Base-by-base conservation (phyloP, 2,329 filamentous ascomycete species). In the Aureobasidium sp. region DNA sequence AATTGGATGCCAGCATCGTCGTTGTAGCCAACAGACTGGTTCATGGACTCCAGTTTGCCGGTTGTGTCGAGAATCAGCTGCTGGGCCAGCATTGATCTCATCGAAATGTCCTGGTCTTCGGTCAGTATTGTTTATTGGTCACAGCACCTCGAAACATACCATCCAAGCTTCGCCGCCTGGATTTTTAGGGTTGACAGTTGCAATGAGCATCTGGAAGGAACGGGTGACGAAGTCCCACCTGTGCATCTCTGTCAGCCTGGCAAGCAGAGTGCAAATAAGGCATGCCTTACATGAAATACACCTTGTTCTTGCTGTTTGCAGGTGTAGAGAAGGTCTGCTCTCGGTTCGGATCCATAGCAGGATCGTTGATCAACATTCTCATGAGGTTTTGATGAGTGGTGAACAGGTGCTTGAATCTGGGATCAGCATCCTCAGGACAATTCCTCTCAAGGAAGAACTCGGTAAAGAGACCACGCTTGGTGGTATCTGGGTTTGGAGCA, bases 221-320 rank as follows among this genome's bases (percentile, higher is more conserved):
- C 69, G 53, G 0, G 67, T 67, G 1, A 71, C 67, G 63, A 72
- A 73, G 63, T 74, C 70, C 71, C 72, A 73, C 71, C 70, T 71
- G 31, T 47, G n/a, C 14, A 3, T 15, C 3, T 6, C 3, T n/a
- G 31, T 59, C 54, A 39, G 54, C 19, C 7, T 39, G 15, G 11
- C 14, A 8, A 17, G 24, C n/a, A n/a, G 7, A 31, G 2, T 1
- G 27, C 19, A 19, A 47, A 9, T 17, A 37, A 29, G 40, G 22
- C 8, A 19, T 27, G 14, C 19, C 42, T 29, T 49, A 56, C 60
- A 56, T 57, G 24, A 50, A 64, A n/a, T 74, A 75, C 29, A 73
- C 67, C n/a, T 68, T 71, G 54, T 72, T 74, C 68, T 74, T 75
- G 19, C 57, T 63, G 11, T 63, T 64, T 2, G 72, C 71, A 8